phyloP scores from a whole-genome alignment of 805 yeast species.

The Myxozyma vanderwaltii region DNA sequence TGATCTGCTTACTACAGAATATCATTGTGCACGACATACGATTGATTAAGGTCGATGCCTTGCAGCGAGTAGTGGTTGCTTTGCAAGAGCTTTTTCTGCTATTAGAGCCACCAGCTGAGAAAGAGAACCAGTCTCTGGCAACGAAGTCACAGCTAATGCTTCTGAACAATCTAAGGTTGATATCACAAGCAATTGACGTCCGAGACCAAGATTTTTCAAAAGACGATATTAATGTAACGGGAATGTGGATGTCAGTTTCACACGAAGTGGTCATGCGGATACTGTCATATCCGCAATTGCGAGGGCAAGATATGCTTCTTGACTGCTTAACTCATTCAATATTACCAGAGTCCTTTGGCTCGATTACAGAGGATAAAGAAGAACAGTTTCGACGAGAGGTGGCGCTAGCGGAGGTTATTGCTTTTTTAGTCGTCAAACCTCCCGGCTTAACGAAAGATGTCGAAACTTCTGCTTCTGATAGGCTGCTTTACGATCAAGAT shows the following conservation, averaged over 20 bases:
- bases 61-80: conserved; percentile 13
- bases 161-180: not conserved
- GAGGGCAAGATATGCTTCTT: not conserved
- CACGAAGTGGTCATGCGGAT: conserved; percentile 13
- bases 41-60: not conserved
- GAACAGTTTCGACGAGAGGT: not conserved
- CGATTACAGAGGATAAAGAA: not conserved
- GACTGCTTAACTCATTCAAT: not conserved
- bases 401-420: not conserved
- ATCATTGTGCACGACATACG: not conserved
- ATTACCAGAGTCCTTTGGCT: conserved; percentile 5
- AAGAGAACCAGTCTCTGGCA: not conserved
- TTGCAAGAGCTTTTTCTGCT: conserved; percentile 13
- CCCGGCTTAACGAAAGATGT: not conserved
- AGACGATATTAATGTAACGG: not conserved
- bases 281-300: not conserved
- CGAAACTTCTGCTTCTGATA: not conserved
- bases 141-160: not conserved
- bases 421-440: conserved; percentile 1
- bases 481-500: no score
- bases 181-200: not conserved
- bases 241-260: conserved; percentile 20
- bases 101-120: not conserved
- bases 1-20: conserved; percentile 7
- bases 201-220: not conserved